These are phyloP conservation scores for Colletotrichum orbiculare DNA, from an alignment of 2,329 filamentous ascomycete genomes.

Conservation along the genomic window DNA sequence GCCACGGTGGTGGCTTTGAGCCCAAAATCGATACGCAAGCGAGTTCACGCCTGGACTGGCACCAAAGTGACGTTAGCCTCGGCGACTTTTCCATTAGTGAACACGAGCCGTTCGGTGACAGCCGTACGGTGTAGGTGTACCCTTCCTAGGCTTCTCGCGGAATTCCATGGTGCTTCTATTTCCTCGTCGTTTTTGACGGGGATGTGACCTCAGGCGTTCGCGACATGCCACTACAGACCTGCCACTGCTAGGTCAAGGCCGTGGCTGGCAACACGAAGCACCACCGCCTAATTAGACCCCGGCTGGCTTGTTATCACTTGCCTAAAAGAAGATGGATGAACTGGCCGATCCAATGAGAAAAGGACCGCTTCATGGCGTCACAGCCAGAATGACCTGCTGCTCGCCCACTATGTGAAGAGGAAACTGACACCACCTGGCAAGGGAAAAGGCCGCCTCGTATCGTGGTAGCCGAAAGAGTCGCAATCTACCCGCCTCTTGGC, in stretches of 20 bases:
- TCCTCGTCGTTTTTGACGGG: not conserved
- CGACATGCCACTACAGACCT: not conserved
- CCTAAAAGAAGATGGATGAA: constrained; percentile 32
- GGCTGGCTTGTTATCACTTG: constrained; percentile 23
- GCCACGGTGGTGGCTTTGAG: not conserved
- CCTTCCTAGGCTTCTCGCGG: not conserved
- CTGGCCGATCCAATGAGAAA: constrained; percentile 30
- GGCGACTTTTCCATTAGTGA: not conserved
- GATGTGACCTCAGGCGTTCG: not conserved
- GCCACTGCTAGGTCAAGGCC: not conserved
- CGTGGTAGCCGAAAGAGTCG: constrained; percentile 19
- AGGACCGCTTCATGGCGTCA: not conserved
- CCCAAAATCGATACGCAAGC: not conserved
- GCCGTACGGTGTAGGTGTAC: too few species aligned
- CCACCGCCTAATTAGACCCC: constrained; percentile 8
- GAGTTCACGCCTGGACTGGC: not conserved
- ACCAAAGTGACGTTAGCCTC: not conserved
- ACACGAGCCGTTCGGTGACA: constrained; percentile 4
- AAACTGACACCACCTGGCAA: constrained; percentile 25
- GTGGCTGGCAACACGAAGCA: constrained; percentile 27
- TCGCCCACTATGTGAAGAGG: not conserved
- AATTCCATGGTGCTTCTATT: not conserved
- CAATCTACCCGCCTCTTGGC: constrained; percentile 13
- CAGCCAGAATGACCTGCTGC: not conserved
- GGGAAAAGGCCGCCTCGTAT: constrained; percentile 31